These are phyloP conservation scores for Pleurotus tuber-regium DNA, from an alignment of 768 basidiomycete species.

Conservation along the genomic window DNA sequence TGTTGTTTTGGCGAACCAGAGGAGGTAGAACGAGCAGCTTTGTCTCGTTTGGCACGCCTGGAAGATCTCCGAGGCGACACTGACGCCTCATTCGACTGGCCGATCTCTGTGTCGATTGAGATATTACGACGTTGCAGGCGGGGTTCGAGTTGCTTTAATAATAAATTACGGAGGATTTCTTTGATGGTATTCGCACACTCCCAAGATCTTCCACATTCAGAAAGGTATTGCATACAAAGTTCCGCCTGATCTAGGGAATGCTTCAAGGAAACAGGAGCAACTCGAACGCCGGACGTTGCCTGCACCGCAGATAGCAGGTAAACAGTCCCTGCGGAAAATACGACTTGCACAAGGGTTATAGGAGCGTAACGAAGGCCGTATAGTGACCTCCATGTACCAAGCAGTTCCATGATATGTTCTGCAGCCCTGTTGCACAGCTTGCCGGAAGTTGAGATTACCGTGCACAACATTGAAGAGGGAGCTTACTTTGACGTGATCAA, in stretches of 20 bases:
- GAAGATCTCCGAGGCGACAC: not conserved
- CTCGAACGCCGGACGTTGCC: conserved; percentile 45
- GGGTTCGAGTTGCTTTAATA: conserved; percentile 41
- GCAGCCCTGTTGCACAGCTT: conserved; percentile 54
- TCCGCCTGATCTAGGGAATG: conserved; percentile 41
- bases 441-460: conserved; percentile 16
- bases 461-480: conserved; percentile 18
- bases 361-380: conserved; percentile 58
- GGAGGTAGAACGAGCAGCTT: not conserved
- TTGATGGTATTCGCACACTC: conserved; percentile 50
- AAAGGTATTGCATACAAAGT: conserved; percentile 46
- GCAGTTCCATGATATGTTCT: conserved; percentile 53
- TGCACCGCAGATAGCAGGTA: conserved; percentile 54
- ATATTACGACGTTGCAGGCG: conserved; percentile 32
- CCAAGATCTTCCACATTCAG: conserved; percentile 54
- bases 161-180: conserved; percentile 41
- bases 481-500: conserved; percentile 52
- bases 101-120: conserved; percentile 4
- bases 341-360: conserved; percentile 53
- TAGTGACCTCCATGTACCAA: conserved; percentile 46
- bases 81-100: not conserved
- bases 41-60: not conserved
- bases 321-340: conserved; percentile 59
- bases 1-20: conserved; percentile 4
- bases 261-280: conserved; percentile 44